A percentile compares a stretch with the other conserved stretches of the same genome.
Conservation (phyloP, 2,329 filamentous ascomycete species). For the Calonectria henricotiae region DNA sequence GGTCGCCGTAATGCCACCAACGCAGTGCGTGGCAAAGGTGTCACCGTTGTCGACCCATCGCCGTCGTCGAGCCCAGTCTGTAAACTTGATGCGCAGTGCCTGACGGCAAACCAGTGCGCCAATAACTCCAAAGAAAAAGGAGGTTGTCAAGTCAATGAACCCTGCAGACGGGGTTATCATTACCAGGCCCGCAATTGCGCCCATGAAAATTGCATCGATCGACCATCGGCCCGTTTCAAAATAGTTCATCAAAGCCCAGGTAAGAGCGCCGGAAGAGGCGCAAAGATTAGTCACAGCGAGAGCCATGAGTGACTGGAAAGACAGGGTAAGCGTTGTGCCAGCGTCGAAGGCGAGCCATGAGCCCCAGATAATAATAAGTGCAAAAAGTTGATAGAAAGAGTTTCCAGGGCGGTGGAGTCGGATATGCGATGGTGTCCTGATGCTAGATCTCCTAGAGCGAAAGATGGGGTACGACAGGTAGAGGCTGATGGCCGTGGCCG, state of each 20-base stretch:
- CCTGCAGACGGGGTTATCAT: constrained; percentile 68
- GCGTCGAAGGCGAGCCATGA: constrained; percentile 44
- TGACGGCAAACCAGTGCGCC: constrained; percentile 67
- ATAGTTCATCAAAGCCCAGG: constrained; percentile 39
- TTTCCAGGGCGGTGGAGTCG: constrained; percentile 41
- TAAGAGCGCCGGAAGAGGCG: constrained; percentile 37
- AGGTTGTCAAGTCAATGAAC: constrained; percentile 65
- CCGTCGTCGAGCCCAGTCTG: constrained; percentile 35
- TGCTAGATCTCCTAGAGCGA: constrained; percentile 34
- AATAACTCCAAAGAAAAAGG: constrained; percentile 65
- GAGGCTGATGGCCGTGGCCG: constrained; percentile 40
- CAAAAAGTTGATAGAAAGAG: constrained; percentile 40
- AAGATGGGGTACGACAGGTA: constrained; percentile 44
- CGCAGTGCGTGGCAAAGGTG: constrained; percentile 44
- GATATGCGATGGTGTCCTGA: constrained; percentile 39
- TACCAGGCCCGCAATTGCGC: constrained; percentile 68
- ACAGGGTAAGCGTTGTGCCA: constrained; percentile 40
- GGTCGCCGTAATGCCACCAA: constrained; percentile 40
- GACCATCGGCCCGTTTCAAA: constrained; percentile 58
- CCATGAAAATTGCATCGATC: constrained; percentile 68
- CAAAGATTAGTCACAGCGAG: constrained; percentile 42
- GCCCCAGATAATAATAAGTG: constrained; percentile 44
- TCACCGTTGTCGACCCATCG: constrained; percentile 43
- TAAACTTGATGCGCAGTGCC: constrained; percentile 44
- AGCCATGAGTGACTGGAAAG: constrained; percentile 44